phyloP scores from a whole-genome alignment of 345 rosid species.

The Eucalyptus sp. region DNA sequence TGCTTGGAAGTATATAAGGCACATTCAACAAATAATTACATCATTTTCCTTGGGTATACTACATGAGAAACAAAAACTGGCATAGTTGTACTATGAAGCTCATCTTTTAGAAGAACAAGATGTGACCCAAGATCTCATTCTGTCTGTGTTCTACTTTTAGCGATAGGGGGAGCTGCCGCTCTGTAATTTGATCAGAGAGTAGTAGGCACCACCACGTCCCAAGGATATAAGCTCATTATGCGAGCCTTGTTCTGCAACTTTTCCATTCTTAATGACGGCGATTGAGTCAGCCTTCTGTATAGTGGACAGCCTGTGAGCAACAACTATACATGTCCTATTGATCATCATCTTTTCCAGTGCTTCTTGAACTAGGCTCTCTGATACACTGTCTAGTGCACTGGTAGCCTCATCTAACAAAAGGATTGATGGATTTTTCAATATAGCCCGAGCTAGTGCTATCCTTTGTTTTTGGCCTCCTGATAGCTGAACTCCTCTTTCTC shows the following conservation, averaged over 20 bases:
- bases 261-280: constrained; percentile 40
- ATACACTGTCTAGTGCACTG: constrained; percentile 56
- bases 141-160: background rate
- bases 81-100: background rate
- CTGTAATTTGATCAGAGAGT: constrained; percentile 27
- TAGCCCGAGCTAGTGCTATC: constrained; percentile 64
- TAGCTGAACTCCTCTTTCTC: constrained; percentile 57
- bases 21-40: background rate
- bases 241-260: constrained; percentile 41
- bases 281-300: constrained; percentile 44
- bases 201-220: constrained; percentile 24
- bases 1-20: background rate
- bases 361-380: constrained; percentile 46
- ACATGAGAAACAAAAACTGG: background rate
- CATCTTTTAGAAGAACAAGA: background rate
- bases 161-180: constrained; percentile 7
- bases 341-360: constrained; percentile 67
- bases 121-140: background rate
- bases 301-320: constrained; percentile 52
- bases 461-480: constrained; percentile 76
- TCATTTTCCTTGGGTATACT: background rate
- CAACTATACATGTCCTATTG: constrained; percentile 30
- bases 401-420: constrained; percentile 69
- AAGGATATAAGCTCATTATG: constrained; percentile 36
- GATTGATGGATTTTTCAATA: constrained; percentile 52